Base-by-base conservation (phyloP, 768 basidiomycete genomes). In the Leccinum barrowsii region DNA sequence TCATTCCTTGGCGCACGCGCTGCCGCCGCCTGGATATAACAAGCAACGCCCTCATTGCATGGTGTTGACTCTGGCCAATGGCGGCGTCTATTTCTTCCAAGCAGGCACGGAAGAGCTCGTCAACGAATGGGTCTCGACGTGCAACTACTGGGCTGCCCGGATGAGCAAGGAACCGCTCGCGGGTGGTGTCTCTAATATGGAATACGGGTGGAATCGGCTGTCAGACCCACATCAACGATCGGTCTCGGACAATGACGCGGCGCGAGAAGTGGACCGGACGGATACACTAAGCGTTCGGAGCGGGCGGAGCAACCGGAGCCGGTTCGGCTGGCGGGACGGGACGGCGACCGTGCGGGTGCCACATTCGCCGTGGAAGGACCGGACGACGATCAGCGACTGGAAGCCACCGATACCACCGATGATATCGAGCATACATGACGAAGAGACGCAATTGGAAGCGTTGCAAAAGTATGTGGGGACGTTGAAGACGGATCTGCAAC, bases 91-190 rank as follows among this genome's bases (percentile, higher is more conserved):
- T 73, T 97, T 98, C 78, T 97, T 97, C 80, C 97, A 99, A 74
- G 94, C 96, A 1, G 97, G 97, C 2, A 99, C 97, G 4, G 96
- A 97, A 67, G 96, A 98, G 64, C 84, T 99, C n/a, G 94, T 97
- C 52, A 90, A 91, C 66, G 97, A 99, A 73, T 98, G 97, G 97
- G 95, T 97, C 7, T 88, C 91, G 42, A 97, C 97, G 0, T 98
- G 96, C 82, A 99, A 98, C 77, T 99, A 99, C 71, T 98, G 97
- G 97, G 92, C 97, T 0, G 97, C 96, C 2, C 81, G 97, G 48
- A 91, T 86, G 56, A 94, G 92, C 73, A 94, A 96, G 66, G 95
- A 98, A 69, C 97, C 97, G 1, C 81, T 99, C 3, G 82, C 90
- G 2, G 97, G 97, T 5, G 97, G 97, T 22, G 95, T 99, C 7